Evolutionary conservation across 2,329 filamentous ascomycete genomes (phyloP).

Genomic region (Alternaria sp.): DNA sequence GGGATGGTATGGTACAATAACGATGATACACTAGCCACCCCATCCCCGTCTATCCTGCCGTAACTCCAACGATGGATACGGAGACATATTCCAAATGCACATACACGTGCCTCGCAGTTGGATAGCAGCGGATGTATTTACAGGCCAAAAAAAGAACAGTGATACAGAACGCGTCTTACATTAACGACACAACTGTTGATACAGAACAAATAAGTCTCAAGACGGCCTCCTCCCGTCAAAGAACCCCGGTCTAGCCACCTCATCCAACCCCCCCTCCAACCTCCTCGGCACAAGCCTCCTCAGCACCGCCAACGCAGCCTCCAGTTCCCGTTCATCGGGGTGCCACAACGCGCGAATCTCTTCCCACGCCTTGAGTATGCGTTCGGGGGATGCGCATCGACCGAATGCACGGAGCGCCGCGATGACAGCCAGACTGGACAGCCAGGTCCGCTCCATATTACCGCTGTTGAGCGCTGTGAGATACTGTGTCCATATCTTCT

Average conservation of each 20-base stretch:
- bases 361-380: conserved; percentile 62
- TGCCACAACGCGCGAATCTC: conserved; percentile 51
- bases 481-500: conserved; percentile 47
- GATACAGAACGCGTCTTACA: background rate
- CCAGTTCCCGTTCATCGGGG: conserved; percentile 42
- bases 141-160: too few species aligned
- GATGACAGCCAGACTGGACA: conserved; percentile 31
- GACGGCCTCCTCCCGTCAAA: conserved; percentile 5
- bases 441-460: conserved; percentile 34
- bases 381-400: conserved; percentile 60
- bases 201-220: too few species aligned
- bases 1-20: too few species aligned
- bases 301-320: conserved; percentile 33
- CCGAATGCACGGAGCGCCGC: conserved; percentile 63
- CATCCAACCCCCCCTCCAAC: background rate
- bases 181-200: too few species aligned
- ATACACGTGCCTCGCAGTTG: too few species aligned
- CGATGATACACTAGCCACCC: background rate
- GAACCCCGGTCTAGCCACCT: background rate
- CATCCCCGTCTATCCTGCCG: background rate
- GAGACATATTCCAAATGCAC: background rate
- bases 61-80: background rate
- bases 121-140: too few species aligned
- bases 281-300: conserved; percentile 29
- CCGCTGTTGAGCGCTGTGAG: conserved; percentile 24